Conservation (phyloP, 352 stramenopile species). For the Globisporangium camurandrum region DNA sequence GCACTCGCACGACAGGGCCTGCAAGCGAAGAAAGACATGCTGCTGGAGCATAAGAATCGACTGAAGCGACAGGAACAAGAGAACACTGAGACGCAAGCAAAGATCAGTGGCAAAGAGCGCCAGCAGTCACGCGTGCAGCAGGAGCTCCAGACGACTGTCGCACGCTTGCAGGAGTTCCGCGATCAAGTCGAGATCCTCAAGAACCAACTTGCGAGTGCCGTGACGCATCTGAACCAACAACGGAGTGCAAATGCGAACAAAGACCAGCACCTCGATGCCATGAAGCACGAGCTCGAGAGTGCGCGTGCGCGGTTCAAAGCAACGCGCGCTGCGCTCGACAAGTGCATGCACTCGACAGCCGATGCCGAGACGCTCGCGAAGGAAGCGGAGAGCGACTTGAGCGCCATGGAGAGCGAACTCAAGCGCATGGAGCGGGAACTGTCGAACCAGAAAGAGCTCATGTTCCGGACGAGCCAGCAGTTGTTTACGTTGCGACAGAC, state of each 20-base stretch:
- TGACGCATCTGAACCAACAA: constrained; percentile 79
- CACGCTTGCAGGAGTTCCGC: constrained; percentile 71
- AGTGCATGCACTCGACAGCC: constrained; percentile 55
- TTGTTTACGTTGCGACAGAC: constrained; percentile 84
- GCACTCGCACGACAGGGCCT: constrained; percentile 46
- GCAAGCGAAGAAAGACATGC: constrained; percentile 55
- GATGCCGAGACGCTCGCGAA: constrained; percentile 83
- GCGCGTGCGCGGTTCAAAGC: constrained; percentile 70
- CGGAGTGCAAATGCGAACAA: constrained; percentile 72
- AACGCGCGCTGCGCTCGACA: constrained; percentile 72
- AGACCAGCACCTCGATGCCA: constrained; percentile 61
- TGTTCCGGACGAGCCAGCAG: constrained; percentile 89
- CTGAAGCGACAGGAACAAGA: constrained; percentile 83
- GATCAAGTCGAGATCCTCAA: constrained; percentile 92
- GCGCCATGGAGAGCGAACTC: constrained; percentile 51
- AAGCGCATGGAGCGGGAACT: constrained; percentile 74
- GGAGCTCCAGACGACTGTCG: constrained; percentile 50
- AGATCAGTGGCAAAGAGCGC: constrained; percentile 64
- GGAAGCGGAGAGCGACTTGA: constrained; percentile 72
- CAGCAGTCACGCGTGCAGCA: constrained; percentile 62
- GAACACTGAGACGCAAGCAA: constrained; percentile 73
- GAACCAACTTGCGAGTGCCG: constrained; percentile 83
- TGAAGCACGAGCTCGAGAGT: constrained; percentile 69
- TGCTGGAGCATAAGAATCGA: constrained; percentile 68
- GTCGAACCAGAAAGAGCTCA: constrained; percentile 84